A percentile compares a stretch with the other conserved stretches of the same genome.
Conservation (phyloP, 331 rosid genomes). For the Spiraea crenata region DNA sequence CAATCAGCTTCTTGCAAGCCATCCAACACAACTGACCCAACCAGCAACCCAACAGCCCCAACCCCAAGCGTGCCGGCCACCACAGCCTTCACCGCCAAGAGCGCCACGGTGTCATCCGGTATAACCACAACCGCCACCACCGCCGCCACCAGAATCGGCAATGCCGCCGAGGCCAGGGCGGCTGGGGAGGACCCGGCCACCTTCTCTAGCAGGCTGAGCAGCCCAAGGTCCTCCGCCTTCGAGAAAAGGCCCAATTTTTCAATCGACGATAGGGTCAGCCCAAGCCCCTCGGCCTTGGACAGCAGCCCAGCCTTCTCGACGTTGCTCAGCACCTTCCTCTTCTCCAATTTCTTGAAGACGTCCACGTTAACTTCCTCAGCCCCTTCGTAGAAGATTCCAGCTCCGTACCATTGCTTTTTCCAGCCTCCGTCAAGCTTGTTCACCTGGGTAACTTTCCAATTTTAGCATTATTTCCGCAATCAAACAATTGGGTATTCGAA, state of each 20-base stretch:
- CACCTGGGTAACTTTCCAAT: slow-evolving; percentile 41
- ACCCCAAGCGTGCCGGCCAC: slow-evolving; percentile 61
- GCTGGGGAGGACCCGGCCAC: slow-evolving; percentile 58
- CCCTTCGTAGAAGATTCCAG: slow-evolving; percentile 91
- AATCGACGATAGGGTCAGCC: slow-evolving; percentile 79
- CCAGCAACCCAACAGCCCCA: slow-evolving; percentile 66
- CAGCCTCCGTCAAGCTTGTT: slow-evolving; percentile 71
- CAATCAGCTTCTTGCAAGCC: slow-evolving; percentile 92
- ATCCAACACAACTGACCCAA: slow-evolving; percentile 68
- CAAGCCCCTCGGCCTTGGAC: slow-evolving; percentile 81
- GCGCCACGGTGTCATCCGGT: slow-evolving; percentile 75
- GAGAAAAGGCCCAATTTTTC: slow-evolving; percentile 85
- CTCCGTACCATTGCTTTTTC: slow-evolving; percentile 91
- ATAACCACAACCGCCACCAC: slow-evolving; percentile 53
- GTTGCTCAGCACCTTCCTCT: slow-evolving; percentile 73
- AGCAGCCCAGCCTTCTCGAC: slow-evolving; percentile 82
- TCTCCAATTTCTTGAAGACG: slow-evolving; percentile 89
- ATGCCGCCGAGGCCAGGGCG: slow-evolving; percentile 61
- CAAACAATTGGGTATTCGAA: not conserved
- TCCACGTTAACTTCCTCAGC: slow-evolving; percentile 81
- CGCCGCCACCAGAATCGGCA: slow-evolving; percentile 67
- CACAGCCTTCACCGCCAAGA: slow-evolving; percentile 56
- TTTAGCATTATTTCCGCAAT: slow-evolving; percentile 11
- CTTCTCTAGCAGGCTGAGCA: slow-evolving; percentile 74
- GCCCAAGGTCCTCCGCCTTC: slow-evolving; percentile 85